These are phyloP conservation scores for Cnidoscolus chayamansa DNA, from an alignment of 441 rosid genomes.

Conservation along the genomic window DNA sequence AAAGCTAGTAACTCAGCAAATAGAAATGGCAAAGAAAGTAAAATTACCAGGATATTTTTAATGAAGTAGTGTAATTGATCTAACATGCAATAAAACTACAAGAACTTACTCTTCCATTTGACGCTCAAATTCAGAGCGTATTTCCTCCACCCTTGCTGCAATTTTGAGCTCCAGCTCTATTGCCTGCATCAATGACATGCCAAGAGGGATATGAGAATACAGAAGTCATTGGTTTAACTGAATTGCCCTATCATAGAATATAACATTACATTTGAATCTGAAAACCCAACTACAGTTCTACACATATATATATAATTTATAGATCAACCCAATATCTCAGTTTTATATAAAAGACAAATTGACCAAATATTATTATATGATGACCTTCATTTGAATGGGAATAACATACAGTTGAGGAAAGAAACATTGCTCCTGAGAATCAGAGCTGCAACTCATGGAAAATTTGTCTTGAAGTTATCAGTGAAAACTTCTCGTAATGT, in stretches of 20 bases:
- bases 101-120: slow-evolving; percentile 75
- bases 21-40: not conserved
- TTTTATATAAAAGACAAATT: not conserved
- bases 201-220: slow-evolving; percentile 11
- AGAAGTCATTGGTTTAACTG: slow-evolving; percentile 2
- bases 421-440: not conserved
- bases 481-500: not conserved
- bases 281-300: not conserved
- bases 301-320: too few relatives aligned
- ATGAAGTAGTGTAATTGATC: not conserved
- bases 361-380: not conserved
- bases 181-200: slow-evolving; percentile 45
- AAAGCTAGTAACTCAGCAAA: not conserved
- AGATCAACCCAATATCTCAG: not conserved
- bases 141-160: slow-evolving; percentile 50
- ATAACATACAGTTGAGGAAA: not conserved
- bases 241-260: not conserved
- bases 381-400: not conserved
- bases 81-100: not conserved
- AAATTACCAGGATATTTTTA: slow-evolving; percentile 1
- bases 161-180: slow-evolving; percentile 50
- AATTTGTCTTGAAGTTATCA: not conserved
- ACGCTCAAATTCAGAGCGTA: slow-evolving; percentile 60
- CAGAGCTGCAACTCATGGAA: not conserved
- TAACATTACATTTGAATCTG: not conserved